Percentiles rank a stretch among this genome's conserved stretches.
phyloP scores from a whole-genome alignment of 305 asterid genomes.

The Solanum hybrid region DNA sequence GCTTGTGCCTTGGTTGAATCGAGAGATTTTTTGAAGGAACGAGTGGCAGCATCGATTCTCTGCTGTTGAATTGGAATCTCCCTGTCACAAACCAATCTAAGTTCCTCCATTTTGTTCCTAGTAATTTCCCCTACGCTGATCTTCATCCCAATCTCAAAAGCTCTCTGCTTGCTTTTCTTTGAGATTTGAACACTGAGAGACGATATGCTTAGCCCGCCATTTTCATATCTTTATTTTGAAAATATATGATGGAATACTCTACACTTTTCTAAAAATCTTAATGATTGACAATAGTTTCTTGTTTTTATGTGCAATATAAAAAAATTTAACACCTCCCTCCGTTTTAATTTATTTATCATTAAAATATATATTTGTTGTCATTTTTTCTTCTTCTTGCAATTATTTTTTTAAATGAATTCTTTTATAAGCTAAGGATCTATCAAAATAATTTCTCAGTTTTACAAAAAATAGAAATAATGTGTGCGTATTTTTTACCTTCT shows the following conservation, averaged over 20 bases:
- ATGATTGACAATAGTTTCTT: background rate
- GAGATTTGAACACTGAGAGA: background rate
- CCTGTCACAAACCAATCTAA: conserved; percentile 51
- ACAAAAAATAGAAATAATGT: background rate
- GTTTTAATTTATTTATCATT: background rate
- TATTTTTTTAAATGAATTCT: background rate
- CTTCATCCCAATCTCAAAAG: conserved; percentile 28
- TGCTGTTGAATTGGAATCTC: conserved; percentile 59
- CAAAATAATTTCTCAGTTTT: background rate
- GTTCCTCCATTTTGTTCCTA: conserved; percentile 45
- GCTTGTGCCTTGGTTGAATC: conserved; percentile 34
- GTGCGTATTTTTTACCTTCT: background rate
- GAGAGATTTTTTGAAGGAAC: conserved; percentile 20
- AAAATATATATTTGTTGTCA: background rate
- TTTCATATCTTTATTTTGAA: background rate
- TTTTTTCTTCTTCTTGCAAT: background rate
- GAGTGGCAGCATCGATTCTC: conserved; percentile 34
- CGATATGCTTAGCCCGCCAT: background rate
- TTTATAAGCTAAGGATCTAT: background rate
- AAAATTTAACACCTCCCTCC: background rate
- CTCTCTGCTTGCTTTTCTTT: background rate
- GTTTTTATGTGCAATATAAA: background rate
- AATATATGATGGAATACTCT: background rate
- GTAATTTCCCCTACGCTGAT: conserved; percentile 23
- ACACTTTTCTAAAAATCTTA: background rate